A percentile compares a stretch with the other conserved stretches of the same genome.
These are phyloP conservation scores for Scheffersomyces lignicola DNA, from an alignment of 1,139 yeast genomes.

Conservation along the genomic window DNA sequence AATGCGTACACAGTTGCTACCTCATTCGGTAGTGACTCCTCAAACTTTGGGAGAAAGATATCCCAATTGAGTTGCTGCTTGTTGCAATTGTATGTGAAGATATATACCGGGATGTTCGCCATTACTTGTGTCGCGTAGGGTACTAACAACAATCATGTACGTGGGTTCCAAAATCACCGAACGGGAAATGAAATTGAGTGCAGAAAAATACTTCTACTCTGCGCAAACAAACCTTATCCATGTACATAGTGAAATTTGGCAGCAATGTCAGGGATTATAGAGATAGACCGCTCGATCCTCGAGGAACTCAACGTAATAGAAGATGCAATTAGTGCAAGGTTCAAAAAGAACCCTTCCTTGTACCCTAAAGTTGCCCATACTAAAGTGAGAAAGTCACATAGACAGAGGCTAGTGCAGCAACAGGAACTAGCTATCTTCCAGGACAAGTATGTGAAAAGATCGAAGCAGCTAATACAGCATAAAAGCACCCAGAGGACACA, in stretches of 20 bases:
- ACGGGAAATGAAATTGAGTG: too few relatives aligned
- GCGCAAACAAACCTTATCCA: too few relatives aligned
- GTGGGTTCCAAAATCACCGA: too few relatives aligned
- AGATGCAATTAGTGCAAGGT: conserved; percentile 29
- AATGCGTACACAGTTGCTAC: conserved; percentile 55
- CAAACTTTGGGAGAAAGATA: conserved; percentile 22
- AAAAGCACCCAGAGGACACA: conserved; percentile 12
- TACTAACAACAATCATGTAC: too few relatives aligned
- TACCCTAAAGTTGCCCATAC: conserved; percentile 12
- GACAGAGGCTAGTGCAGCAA: conserved; percentile 58
- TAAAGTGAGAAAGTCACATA: conserved; percentile 21
- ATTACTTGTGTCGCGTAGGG: too few relatives aligned
- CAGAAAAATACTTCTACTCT: too few relatives aligned
- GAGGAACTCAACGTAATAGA: conserved; percentile 42
- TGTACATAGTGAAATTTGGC: background rate
- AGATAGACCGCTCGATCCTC: conserved; percentile 33
- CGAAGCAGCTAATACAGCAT: conserved; percentile 22
- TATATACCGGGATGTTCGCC: conserved; percentile 21
- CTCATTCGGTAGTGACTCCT: conserved; percentile 29
- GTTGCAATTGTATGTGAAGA: conserved; percentile 43
- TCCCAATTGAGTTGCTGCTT: conserved; percentile 27
- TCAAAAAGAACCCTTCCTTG: conserved; percentile 30
- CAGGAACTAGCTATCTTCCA: conserved; percentile 64
- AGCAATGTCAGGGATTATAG: conserved; percentile 32
- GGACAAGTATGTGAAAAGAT: conserved; percentile 41